Evolutionary conservation across 768 basidiomycete genomes (phyloP), one percentile per base, ranked within the genome.

Genomic region (Calocybe gangraenosa): DNA sequence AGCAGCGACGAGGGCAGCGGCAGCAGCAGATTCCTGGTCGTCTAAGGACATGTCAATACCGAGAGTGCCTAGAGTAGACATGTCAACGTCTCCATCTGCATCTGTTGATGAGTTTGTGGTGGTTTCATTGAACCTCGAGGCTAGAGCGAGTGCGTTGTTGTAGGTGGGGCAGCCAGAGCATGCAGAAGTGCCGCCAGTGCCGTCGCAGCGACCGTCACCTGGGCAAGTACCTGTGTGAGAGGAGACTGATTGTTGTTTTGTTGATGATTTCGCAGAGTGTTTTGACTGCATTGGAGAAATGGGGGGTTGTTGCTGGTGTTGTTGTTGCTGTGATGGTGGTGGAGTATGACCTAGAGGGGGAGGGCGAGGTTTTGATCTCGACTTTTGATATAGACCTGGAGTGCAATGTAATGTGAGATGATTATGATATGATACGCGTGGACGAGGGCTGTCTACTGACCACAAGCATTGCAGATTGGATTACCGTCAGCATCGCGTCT

Each of bases 201-300:
- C 96, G 67, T 99, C 92, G 68, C 96, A 99, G 55, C 90, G 79
- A 25, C 96, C 96, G 68, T 97, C 96, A 46, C 96, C 96, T 3
- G 96, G 96, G 66, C 96, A 99, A n/a, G 94, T 94, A 50, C 87
- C 86, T 5, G 34, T 14, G 34, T 5, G 6, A 7, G 34, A 5
- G n/a, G 34, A 28, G 5, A 11, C 6, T 14, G 34, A 18, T 14
- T 7, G 35, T 13, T n/a, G 43, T 32, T 41, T 50, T 55, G 19
- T 25, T 13, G 21, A 49, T 35, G 48, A 31, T 19, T 28, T 28
- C 6, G 49, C 7, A 5, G 20, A 37, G 42, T 22, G 23, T 15
- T 37, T 14, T 34, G 34, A 33, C 34, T 47, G 32, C 37, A 41
- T 57, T 30, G 48, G 33, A 25, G 38, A 31, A 43, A 43, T 28